Conservation (phyloP, 192 early-diverging fungal species). For the Mortierella claussenii region DNA sequence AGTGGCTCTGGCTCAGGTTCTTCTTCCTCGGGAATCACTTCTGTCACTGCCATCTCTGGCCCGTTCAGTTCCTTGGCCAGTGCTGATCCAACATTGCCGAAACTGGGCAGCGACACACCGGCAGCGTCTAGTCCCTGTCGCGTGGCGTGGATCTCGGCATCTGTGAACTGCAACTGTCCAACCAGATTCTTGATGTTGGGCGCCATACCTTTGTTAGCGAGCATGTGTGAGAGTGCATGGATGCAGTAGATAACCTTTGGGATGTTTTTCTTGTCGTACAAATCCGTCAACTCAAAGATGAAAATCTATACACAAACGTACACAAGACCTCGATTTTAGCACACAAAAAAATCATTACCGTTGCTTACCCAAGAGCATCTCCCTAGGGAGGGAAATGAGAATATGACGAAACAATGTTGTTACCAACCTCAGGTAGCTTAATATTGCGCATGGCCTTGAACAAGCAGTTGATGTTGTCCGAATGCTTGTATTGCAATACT, state of each 20-base stretch:
- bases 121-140: constrained; percentile 85
- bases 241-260: constrained; percentile 99
- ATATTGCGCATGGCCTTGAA: constrained; percentile 82
- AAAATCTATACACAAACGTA: constrained; percentile 69
- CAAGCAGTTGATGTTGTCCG: constrained; percentile 98
- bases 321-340: background rate
- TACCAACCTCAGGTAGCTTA: constrained; percentile 86
- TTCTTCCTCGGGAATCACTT: constrained; percentile 47
- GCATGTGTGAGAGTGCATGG: constrained; percentile 77
- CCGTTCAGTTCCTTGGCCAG: constrained; percentile 64
- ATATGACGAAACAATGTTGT: no score
- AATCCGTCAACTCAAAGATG: constrained; percentile 96
- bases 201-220: constrained; percentile 84
- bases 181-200: constrained; percentile 94
- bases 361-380: no score
- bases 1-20: constrained; percentile 54
- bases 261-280: constrained; percentile 99
- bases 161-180: constrained; percentile 91
- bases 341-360: no score
- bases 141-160: constrained; percentile 78
- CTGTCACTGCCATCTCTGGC: constrained; percentile 16
- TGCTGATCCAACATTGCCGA: constrained; percentile 82
- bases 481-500: constrained; percentile 91
- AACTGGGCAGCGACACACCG: constrained; percentile 89
- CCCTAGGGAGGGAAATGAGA: no score